phyloP scores from a whole-genome alignment of 495 filamentous ascomycete genomes.

The Hamigera avellanea region DNA sequence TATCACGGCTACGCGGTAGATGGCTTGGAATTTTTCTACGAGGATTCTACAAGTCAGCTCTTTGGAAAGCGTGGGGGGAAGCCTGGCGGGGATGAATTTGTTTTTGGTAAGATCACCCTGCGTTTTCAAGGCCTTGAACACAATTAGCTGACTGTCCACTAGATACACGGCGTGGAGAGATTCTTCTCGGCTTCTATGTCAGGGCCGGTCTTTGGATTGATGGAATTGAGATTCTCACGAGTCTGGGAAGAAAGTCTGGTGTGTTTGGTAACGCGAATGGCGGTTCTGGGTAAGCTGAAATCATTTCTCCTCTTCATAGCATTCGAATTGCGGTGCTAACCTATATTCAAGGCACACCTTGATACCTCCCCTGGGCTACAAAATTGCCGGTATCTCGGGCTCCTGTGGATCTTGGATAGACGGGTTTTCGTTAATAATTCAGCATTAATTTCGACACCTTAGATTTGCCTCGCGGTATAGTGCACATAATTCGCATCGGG shows the following conservation, averaged over 20 bases:
- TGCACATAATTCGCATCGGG: too few relatives aligned
- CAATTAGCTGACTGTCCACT: too few relatives aligned
- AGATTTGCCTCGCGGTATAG: too few relatives aligned
- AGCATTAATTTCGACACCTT: constrained; percentile 31
- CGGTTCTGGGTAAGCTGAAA: constrained; percentile 60
- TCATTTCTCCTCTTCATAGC: not conserved
- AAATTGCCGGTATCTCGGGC: constrained; percentile 77
- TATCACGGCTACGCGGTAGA: constrained; percentile 73
- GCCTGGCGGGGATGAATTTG: constrained; percentile 62
- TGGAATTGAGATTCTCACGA: constrained; percentile 84
- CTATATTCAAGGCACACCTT: constrained; percentile 59
- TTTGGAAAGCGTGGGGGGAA: constrained; percentile 80
- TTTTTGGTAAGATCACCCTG: constrained; percentile 46
- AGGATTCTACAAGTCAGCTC: constrained; percentile 74
- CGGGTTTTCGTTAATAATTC: constrained; percentile 79
- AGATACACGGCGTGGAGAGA: constrained; percentile 80
- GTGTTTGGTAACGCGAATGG: constrained; percentile 74
- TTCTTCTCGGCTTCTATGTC: constrained; percentile 76
- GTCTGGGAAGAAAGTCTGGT: constrained; percentile 70
- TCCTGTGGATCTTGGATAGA: constrained; percentile 77
- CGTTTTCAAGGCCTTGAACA: too few relatives aligned
- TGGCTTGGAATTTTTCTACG: constrained; percentile 87
- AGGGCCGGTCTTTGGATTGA: constrained; percentile 79
- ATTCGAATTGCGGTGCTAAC: not conserved
- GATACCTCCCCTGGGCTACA: constrained; percentile 82